Evolutionary conservation across 78 protist genomes (phyloP), one percentile per base, ranked within the genome.

Genomic region (Dictyostelium brefeldianum): DNA sequence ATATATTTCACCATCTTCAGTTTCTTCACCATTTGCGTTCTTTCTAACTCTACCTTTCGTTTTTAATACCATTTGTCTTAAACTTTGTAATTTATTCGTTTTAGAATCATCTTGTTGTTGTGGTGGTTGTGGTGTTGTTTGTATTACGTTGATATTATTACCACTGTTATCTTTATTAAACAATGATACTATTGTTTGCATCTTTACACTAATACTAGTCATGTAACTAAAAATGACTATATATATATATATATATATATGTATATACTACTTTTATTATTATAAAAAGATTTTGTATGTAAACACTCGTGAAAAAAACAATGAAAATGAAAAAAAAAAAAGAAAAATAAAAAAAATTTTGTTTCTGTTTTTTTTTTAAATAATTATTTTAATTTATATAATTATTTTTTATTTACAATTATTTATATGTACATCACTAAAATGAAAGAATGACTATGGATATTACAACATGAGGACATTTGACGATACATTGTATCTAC

Each of bases 1-100:
- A 36, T 57, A 20, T n/a, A 53, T 79, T 41, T 79, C 84, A 79
- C 73, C 73, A 36, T 74, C 78, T n/a, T 79, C 84, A 43, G 46
- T 41, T 3, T 77, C 82, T 18, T 77, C 82, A 6, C 59, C 36
- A 14, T 77, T 18, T 3, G 50, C 36, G 17, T 74, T 74, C 17
- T 12, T 51, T 77, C 50, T 77, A 8, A 77, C 18, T 29, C 82
- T 77, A 7, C 82, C 82, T 29, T 77, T 77, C 1, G 82, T 77
- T 50, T 51, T 10, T 27, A 50, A 41, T 53, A 51, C 46, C 50
- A n/a, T 77, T 41, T 77, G 50, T 53, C 65, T 46, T 51, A 77
- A 53, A 77, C 41, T 36, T 27, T 22, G 22, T 15, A 77, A 29
- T 51, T 77, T 77, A 5, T 27, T 50, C 4, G n/a, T 41, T 43